Conservation (phyloP, 495 filamentous ascomycete species). For the Parathielavia appendiculata region DNA sequence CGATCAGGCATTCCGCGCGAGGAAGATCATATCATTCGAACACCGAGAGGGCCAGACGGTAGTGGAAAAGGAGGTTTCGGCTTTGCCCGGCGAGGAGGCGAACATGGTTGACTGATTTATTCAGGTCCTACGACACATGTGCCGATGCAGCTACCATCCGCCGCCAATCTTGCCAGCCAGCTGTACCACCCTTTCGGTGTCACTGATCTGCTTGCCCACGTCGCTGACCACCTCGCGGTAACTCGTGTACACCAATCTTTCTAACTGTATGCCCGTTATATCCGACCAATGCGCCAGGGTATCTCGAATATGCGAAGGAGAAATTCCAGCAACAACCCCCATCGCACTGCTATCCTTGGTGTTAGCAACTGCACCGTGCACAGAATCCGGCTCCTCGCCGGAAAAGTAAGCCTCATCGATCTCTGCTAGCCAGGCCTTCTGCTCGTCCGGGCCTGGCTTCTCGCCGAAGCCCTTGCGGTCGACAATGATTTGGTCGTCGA, state of each 20-base stretch:
- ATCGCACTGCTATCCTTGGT: conserved; percentile 20
- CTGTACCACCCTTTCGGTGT: conserved; percentile 79
- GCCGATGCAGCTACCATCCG: conserved; percentile 62
- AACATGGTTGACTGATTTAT: conserved; percentile 35
- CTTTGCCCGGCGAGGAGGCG: conserved; percentile 38
- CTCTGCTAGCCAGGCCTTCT: conserved; percentile 77
- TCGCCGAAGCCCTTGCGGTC: conserved; percentile 40
- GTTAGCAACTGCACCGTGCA: conserved; percentile 25
- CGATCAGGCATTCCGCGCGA: conserved; percentile 44
- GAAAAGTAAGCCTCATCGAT: conserved; percentile 97
- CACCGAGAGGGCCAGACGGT: conserved; percentile 68
- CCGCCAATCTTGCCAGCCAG: conserved; percentile 90
- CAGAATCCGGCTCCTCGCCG: conserved; percentile 54
- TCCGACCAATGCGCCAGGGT: conserved; percentile 67
- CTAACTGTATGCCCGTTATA: conserved; percentile 61
- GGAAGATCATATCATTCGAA: conserved; percentile 53
- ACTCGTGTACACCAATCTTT: conserved; percentile 73
- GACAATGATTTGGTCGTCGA: conserved; percentile 61
- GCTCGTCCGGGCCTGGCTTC: conserved; percentile 62
- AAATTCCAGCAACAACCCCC: conserved; percentile 53
- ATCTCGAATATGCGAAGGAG: conserved; percentile 50
- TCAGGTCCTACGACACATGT: background rate
- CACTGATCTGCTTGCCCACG: conserved; percentile 70
- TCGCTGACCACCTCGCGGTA: conserved; percentile 92
- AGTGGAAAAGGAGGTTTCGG: conserved; percentile 72